Base-by-base conservation (phyloP, 23 red algal species). In the Gracilaria gracilis region DNA sequence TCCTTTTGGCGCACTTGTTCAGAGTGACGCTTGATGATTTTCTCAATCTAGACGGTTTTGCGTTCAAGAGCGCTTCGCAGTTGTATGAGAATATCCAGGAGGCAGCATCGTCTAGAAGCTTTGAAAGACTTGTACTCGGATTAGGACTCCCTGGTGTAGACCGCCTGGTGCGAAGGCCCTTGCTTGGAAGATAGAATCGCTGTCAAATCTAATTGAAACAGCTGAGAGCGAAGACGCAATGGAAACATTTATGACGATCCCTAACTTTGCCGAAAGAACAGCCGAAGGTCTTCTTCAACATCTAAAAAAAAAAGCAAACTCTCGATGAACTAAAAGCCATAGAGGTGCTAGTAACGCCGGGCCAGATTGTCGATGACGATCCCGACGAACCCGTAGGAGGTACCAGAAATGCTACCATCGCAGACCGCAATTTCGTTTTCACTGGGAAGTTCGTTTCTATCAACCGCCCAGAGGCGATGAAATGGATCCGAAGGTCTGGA, bases 381-480 rank as follows among this genome's bases (percentile, higher is more conserved):
- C n/a, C n/a, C n/a, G 28, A n/a, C 13, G 25, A 29, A 21, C n/a
- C 73, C 1, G 2, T 90, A 2, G 44, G 25, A 27, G 15, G 1
- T n/a, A 69, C 15, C 9, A 57, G 21, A 38, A 49, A 58, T 46
- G 59, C 38, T 6, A 35, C 29, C 13, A 71, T 87, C 14, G 76
- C 75, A 14, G 93, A 75, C 46, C 90, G 88, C 36, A 81, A 66
- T 20, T 88, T 95, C 40, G 93, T 83, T 6, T 95, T 95, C 70
- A 95, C 93, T 0, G 93, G 93, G 12, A 88, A 87, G 44, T 62
- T 95, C 37, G 77, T 54, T 17, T 72, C 37, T 31, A 37, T 90
- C 64, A 42, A 67, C 39, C 70, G 93, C 31, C 54, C 67, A 14
- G 57, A 37, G 36, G 73, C 78, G 27, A 91, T 67, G 69, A 88